Evolutionary conservation across 345 rosid species (phyloP).

Genomic region (Fremontodendron californicum): DNA sequence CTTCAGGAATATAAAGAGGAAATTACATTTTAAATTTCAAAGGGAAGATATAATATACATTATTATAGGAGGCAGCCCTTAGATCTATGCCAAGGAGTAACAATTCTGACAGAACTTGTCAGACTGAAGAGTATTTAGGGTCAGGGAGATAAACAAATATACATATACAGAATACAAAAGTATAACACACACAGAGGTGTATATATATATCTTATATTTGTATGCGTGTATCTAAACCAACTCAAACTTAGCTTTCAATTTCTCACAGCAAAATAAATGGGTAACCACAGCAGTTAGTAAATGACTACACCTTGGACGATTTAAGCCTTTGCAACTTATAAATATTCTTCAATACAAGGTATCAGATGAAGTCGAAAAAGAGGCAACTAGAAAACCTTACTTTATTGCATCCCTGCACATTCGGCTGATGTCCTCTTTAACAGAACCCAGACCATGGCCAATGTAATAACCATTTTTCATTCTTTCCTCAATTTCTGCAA

Average conservation of each 20-base stretch:
- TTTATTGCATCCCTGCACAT: conserved; percentile 99
- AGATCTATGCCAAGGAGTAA: too few relatives aligned
- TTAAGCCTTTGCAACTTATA: background rate
- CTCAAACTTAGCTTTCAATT: too few relatives aligned
- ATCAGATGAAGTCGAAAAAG: conserved; percentile 1
- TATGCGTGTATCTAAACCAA: too few relatives aligned
- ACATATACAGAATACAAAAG: too few relatives aligned
- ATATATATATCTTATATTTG: too few relatives aligned
- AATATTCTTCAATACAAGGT: background rate
- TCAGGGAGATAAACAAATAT: too few relatives aligned
- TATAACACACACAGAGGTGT: too few relatives aligned
- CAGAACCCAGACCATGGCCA: conserved; percentile 77
- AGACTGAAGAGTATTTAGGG: too few relatives aligned
- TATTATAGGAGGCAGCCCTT: background rate
- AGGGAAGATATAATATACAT: background rate
- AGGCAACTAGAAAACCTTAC: conserved; percentile 41
- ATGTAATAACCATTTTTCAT: conserved; percentile 84
- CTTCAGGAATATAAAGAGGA: background rate
- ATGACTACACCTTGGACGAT: conserved; percentile 8
- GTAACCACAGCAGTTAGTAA: background rate
- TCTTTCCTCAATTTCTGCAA: conserved; percentile 75
- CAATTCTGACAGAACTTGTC: too few relatives aligned
- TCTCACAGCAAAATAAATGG: background rate
- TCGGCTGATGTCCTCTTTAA: conserved; percentile 91
- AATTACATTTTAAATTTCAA: background rate